Conservation (phyloP, 768 basidiomycete genomes). For the Tricholoma saponaceum region DNA sequence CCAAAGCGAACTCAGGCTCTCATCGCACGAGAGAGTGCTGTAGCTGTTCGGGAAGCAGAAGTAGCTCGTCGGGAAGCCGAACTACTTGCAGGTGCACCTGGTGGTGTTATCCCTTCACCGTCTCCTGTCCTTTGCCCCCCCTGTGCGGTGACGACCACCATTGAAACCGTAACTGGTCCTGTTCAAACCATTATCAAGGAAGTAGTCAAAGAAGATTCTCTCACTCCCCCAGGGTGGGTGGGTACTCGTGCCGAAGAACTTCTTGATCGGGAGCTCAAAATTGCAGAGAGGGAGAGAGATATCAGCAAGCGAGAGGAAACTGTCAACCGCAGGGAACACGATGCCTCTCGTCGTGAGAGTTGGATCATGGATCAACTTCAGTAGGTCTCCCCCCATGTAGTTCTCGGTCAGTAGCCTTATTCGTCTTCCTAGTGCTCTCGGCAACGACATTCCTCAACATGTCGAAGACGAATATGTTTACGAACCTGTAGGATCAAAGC, state of each 20-base stretch:
- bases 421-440: conserved; percentile 48
- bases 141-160: conserved; percentile 49
- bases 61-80: conserved; percentile 89
- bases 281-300: conserved; percentile 82
- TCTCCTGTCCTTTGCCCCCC: conserved; percentile 52
- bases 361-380: conserved; percentile 95
- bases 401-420: background rate
- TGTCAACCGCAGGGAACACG: conserved; percentile 82
- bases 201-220: conserved; percentile 76
- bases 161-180: conserved; percentile 53
- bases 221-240: conserved; percentile 80
- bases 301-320: conserved; percentile 83
- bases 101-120: conserved; percentile 63
- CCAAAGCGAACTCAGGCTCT: conserved; percentile 80
- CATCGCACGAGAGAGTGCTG: conserved; percentile 72
- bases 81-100: conserved; percentile 76
- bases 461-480: conserved; percentile 82
- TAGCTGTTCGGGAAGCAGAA: conserved; percentile 82
- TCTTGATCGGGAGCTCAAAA: conserved; percentile 80
- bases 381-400: conserved; percentile 38
- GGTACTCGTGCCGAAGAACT: conserved; percentile 74
- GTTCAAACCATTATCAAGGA: conserved; percentile 85
- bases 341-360: conserved; percentile 78
- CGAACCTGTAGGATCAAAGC: conserved; percentile 63
- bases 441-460: conserved; percentile 58